These are phyloP conservation scores for Fraxinus floribunda DNA, from an alignment of 305 asterid species.

Conservation along the genomic window DNA sequence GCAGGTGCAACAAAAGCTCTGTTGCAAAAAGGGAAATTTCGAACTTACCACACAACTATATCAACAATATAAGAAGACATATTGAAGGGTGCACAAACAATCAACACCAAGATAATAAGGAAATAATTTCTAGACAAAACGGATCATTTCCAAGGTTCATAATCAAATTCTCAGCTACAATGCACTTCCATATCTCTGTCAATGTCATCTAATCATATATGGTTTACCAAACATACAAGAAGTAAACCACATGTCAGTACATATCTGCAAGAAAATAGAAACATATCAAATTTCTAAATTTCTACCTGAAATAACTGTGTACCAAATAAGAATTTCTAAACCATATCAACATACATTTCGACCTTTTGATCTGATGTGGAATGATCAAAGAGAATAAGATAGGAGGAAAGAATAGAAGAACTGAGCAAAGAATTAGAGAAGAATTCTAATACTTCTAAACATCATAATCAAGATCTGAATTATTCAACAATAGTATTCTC, in stretches of 20 bases:
- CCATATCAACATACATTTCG: not conserved
- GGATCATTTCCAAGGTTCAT: not conserved
- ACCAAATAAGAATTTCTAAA: not conserved
- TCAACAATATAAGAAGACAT: not conserved
- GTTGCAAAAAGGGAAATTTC: constrained; percentile 33
- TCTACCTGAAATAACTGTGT: not conserved
- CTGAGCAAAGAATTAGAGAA: not conserved
- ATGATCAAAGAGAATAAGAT: not conserved
- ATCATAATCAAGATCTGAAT: too few species aligned
- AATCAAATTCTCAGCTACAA: not conserved
- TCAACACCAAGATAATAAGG: constrained; percentile 15
- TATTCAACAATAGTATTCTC: too few species aligned
- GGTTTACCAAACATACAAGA: not conserved
- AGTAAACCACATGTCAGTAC: not conserved
- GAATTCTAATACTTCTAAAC: not conserved
- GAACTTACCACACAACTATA: not conserved
- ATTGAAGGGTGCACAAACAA: constrained; percentile 8
- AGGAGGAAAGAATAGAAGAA: not conserved
- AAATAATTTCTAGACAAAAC: not conserved
- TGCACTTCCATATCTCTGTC: not conserved
- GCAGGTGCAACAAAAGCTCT: constrained; percentile 95
- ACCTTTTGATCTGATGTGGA: not conserved
- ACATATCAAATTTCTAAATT: not conserved
- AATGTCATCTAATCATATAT: not conserved
- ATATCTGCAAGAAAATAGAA: not conserved